Conservation (phyloP, 2,329 filamentous ascomycete species). For the Juglanconis oblonga region DNA sequence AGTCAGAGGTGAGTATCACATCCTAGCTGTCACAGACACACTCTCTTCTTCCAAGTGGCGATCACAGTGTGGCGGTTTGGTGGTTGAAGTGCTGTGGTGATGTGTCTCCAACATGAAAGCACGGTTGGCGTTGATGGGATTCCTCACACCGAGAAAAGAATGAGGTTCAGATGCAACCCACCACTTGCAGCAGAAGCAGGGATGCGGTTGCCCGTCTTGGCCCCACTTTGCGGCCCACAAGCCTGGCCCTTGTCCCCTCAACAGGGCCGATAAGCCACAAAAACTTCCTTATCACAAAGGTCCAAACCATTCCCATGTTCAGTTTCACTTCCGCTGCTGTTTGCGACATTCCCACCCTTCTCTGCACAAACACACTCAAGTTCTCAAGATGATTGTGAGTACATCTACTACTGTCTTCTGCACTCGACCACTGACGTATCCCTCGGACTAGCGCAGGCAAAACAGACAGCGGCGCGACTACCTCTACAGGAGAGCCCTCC, state of each 20-base stretch:
- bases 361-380: neutral
- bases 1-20: constrained; percentile 12
- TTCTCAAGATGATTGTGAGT: constrained; percentile 36
- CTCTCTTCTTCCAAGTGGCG: neutral
- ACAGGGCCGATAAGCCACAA: neutral
- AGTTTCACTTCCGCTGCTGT: neutral
- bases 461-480: constrained; percentile 80
- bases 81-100: neutral
- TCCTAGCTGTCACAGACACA: constrained; percentile 13
- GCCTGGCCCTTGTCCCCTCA: neutral
- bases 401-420: neutral
- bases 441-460: constrained; percentile 57
- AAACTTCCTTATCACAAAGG: neutral
- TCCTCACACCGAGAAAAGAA: constrained; percentile 1
- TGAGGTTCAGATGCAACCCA: constrained; percentile 5
- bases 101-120: neutral
- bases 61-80: constrained; percentile 1
- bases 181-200: neutral
- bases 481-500: constrained; percentile 84
- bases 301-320: too few relatives aligned
- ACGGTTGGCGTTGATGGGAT: neutral
- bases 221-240: neutral
- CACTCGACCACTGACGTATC: constrained; percentile 14
- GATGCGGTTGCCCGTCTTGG: neutral
- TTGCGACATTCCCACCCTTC: neutral